Evolutionary conservation across 306 rosid species (phyloP).

Genomic region (Vachellia collinsii): DNA sequence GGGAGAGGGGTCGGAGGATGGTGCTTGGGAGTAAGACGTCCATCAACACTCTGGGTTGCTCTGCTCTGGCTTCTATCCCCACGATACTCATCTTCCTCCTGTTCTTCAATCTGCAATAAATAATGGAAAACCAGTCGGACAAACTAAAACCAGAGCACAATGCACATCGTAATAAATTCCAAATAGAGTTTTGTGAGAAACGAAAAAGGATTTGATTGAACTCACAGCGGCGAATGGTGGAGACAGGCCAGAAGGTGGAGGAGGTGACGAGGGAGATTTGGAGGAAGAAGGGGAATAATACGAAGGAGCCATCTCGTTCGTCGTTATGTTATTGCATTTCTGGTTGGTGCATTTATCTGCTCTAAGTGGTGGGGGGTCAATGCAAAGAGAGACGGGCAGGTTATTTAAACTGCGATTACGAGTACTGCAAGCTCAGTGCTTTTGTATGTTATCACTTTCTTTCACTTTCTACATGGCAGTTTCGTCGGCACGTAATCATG

Average conservation of each 20-base stretch:
- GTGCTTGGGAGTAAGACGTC: slow-evolving; percentile 43
- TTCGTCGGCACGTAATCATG: slow-evolving; percentile 41
- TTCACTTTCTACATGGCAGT: slow-evolving; percentile 23
- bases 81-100: slow-evolving; percentile 49
- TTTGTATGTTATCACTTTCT: slow-evolving; percentile 5
- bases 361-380: background rate
- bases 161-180: background rate
- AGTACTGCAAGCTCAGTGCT: background rate
- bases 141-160: background rate
- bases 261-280: slow-evolving; percentile 41
- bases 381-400: background rate
- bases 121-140: background rate
- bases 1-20: slow-evolving; percentile 55
- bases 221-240: slow-evolving; percentile 45
- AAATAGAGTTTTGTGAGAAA: background rate
- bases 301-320: slow-evolving; percentile 35
- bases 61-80: slow-evolving; percentile 41
- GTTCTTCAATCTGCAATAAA: slow-evolving; percentile 78
- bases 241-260: slow-evolving; percentile 45
- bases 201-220: no score
- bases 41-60: slow-evolving; percentile 41
- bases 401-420: background rate
- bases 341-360: background rate
- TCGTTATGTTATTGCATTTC: background rate
- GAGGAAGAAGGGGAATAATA: slow-evolving; percentile 31